Percentiles rank a stretch among this genome's conserved stretches.
Conservation (phyloP, 2,329 filamentous ascomycete species). For the Aspergillus neoniger region DNA sequence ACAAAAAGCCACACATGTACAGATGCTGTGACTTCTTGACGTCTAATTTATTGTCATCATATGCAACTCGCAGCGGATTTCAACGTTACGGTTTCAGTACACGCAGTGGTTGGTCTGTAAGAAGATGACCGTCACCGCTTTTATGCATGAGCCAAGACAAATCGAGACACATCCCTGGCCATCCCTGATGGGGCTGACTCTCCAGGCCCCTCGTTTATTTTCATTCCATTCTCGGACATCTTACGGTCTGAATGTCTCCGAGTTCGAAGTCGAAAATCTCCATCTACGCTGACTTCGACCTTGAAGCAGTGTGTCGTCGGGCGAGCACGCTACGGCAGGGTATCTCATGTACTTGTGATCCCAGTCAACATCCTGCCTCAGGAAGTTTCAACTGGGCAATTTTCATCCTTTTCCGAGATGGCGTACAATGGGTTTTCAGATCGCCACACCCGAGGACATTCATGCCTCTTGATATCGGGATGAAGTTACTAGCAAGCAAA, state of each 20-base stretch:
- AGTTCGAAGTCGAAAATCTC: neutral
- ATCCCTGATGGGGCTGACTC: too few relatives aligned
- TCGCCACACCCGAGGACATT: constrained; percentile 25
- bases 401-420: constrained; percentile 34
- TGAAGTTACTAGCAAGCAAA: constrained; percentile 33
- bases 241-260: neutral
- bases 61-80: too few relatives aligned
- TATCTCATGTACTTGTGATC: constrained; percentile 23
- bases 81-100: too few relatives aligned
- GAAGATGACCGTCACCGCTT: too few relatives aligned
- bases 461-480: constrained; percentile 20
- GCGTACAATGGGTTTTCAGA: constrained; percentile 34
- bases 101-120: too few relatives aligned
- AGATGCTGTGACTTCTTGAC: too few relatives aligned
- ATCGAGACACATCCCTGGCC: too few relatives aligned
- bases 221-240: too few relatives aligned
- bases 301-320: constrained; percentile 23
- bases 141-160: too few relatives aligned
- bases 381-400: constrained; percentile 37
- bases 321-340: constrained; percentile 23
- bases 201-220: too few relatives aligned
- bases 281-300: constrained; percentile 21
- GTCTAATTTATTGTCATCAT: too few relatives aligned
- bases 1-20: too few relatives aligned
- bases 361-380: constrained; percentile 26